phyloP scores from a whole-genome alignment of 371 early-diverging fungal species.

The Mucor saturninus region DNA sequence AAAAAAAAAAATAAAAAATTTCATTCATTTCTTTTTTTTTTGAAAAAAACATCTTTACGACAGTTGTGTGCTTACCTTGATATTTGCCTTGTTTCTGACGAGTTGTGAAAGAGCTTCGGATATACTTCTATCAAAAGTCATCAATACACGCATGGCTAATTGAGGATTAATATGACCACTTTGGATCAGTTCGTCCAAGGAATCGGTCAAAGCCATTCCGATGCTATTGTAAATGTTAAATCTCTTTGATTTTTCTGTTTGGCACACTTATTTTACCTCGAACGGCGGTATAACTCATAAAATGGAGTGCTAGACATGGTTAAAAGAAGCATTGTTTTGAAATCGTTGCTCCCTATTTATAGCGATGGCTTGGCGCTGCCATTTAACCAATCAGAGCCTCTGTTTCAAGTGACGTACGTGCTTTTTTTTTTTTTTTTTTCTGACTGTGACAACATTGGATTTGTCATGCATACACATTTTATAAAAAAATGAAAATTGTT shows the following conservation, averaged over 20 bases:
- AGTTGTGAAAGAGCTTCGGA: constrained; percentile 49
- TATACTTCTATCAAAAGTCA: constrained; percentile 70
- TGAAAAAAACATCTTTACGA: neutral
- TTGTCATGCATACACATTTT: too few relatives aligned
- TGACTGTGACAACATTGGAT: too few relatives aligned
- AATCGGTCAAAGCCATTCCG: constrained; percentile 92
- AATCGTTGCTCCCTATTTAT: constrained; percentile 22
- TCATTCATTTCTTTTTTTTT: neutral
- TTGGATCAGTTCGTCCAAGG: constrained; percentile 93
- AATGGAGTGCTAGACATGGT: constrained; percentile 47
- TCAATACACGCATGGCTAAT: constrained; percentile 90
- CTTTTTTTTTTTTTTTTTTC: constrained; percentile 1
- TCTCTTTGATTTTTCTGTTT: neutral
- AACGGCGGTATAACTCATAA: constrained; percentile 56
- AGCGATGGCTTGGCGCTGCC: constrained; percentile 24
- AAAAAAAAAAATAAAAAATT: constrained; percentile 1
- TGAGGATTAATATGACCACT: constrained; percentile 93
- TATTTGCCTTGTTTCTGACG: constrained; percentile 50
- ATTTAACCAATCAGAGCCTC: constrained; percentile 17
- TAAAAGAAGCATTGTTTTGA: constrained; percentile 8
- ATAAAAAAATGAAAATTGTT: too few relatives aligned
- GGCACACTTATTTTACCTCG: constrained; percentile 35
- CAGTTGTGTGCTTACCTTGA: constrained; percentile 36
- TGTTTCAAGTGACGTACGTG: constrained; percentile 12
- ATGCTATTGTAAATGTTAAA: constrained; percentile 52